Base-by-base conservation (phyloP, 2,329 filamentous ascomycete species). In the Huntiella bhutanensis region DNA sequence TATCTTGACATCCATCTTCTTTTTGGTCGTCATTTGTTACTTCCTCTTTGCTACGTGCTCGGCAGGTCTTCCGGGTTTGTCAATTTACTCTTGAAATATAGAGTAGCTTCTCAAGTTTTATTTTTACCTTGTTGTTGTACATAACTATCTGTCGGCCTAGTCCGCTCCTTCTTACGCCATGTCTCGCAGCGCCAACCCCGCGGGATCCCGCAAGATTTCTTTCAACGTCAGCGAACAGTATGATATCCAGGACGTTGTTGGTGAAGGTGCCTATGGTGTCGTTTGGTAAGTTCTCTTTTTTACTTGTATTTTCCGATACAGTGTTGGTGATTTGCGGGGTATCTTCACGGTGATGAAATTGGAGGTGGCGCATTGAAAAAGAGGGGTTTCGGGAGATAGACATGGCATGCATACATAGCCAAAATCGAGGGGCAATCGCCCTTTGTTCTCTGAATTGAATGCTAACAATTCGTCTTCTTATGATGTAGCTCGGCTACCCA, bases 221-320 rank as follows among this genome's bases (percentile, higher is more conserved):
- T 98, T 98, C 78, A 98, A 98, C 60, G 91, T 98, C 52, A 95
- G 87, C 59, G 91, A 98, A 64, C 91, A 98, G 64, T 98, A 98
- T 62, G 91, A 98, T 60, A 98, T 98, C 54, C 88, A 96, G 63
- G 91, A 98, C 78, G 91, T 98, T 42, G 92, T 98, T 51, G 91
- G 91, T 55, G 91, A 98, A 66, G 91, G 91, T 59, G 91, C 91
- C 53, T 98, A 98, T 59, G 91, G 91, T 62, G 88, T 98, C 54
- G 91, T 98, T 55, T 96, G 91, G 87, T 95, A 73, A 62, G 81
- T 66, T 48, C 3, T 28, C 7, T 8, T 28, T 8, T 28, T 28
- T 46, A 4, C 39, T 41, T 32, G 33, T 12, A 4, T 33, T 33
- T 22, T 39, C 4, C 22, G 4, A 6, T 41, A 17, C 15, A 4